Conservation (phyloP, 1,284 basidiomycete species). For the Ganoderma lucidum region DNA sequence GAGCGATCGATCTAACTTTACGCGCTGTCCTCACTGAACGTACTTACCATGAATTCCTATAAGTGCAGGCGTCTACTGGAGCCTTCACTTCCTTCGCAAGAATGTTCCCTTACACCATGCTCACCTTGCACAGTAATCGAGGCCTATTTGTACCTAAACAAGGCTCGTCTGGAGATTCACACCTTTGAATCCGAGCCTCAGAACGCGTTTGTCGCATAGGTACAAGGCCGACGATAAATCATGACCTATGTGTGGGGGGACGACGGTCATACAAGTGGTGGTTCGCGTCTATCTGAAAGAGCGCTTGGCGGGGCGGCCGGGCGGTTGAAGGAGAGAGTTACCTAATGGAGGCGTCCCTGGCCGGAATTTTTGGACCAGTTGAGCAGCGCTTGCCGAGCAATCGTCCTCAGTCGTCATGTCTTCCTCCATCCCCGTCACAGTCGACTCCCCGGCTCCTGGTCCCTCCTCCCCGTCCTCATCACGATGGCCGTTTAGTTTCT, state of each 20-base stretch:
- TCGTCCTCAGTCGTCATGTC: slow-evolving; percentile 36
- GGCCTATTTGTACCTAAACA: no score
- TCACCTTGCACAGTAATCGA: no score
- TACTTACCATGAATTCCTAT: not conserved
- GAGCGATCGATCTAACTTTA: not conserved
- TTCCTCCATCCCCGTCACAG: slow-evolving; percentile 33
- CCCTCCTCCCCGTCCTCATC: slow-evolving; percentile 33
- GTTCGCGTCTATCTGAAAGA: not conserved
- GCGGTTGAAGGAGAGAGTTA: slow-evolving; percentile 2
- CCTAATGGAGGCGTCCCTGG: slow-evolving; percentile 28
- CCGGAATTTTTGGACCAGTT: slow-evolving; percentile 30
- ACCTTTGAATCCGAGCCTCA: no score
- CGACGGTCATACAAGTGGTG: no score
- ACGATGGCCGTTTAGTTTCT: slow-evolving; percentile 64
- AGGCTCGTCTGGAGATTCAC: not conserved
- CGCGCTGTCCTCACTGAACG: no score
- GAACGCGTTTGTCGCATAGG: no score
- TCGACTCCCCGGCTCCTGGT: slow-evolving; percentile 28
- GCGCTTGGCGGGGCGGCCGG: slow-evolving; percentile 1
- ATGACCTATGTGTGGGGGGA: no score
- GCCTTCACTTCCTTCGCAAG: no score
- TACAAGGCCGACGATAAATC: no score
- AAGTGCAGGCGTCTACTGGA: not conserved
- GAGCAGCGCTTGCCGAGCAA: slow-evolving; percentile 28
- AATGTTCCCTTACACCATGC: no score